Percentiles rank a stretch among this genome's conserved stretches.
Conservation (phyloP, 2,329 filamentous ascomycete genomes). For the Neurospora sp. region DNA sequence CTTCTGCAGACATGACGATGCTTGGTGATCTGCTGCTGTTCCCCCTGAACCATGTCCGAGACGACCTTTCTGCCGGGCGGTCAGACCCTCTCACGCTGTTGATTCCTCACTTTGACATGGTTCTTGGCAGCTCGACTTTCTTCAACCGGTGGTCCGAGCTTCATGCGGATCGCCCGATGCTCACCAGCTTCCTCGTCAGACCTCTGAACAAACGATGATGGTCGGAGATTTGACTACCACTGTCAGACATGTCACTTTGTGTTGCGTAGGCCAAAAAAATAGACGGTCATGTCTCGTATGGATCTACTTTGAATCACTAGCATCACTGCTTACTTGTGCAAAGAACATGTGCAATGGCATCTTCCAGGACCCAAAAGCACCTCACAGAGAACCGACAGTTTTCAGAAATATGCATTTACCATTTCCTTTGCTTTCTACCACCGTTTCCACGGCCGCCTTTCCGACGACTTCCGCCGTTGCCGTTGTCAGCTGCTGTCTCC, state of each 20-base stretch:
- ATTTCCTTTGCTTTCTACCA: not conserved
- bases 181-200: not conserved
- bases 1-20: not conserved
- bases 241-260: not conserved
- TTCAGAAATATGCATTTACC: not conserved
- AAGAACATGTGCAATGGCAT: not conserved
- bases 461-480: not conserved
- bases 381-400: not conserved
- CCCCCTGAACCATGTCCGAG: slow-evolving; percentile 4
- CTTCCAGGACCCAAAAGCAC: not conserved
- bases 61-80: slow-evolving; percentile 9
- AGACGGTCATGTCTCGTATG: no score
- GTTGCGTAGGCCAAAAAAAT: not conserved
- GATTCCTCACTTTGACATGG: not conserved
- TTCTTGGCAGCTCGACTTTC: not conserved
- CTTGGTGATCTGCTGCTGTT: not conserved
- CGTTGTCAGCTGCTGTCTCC: not conserved
- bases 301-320: not conserved
- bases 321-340: not conserved
- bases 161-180: not conserved
- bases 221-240: not conserved
- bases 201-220: not conserved
- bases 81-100: not conserved
- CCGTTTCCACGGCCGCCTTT: not conserved
- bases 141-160: not conserved